phyloP scores from a whole-genome alignment of 495 filamentous ascomycete species.

The Annulohypoxylon nitens region DNA sequence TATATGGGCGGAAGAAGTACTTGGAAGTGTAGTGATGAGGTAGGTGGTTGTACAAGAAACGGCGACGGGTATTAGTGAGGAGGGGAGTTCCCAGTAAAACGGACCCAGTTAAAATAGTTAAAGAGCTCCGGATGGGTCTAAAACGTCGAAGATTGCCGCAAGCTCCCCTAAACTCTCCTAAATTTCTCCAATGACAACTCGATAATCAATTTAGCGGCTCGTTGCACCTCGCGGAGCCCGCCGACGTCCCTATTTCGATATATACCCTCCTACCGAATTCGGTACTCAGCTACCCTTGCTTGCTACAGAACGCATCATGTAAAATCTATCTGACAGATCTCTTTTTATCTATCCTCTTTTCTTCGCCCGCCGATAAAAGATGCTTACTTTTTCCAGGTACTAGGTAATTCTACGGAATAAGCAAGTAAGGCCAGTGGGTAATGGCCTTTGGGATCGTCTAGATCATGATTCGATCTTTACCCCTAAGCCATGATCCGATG shows the following conservation, averaged over 20 bases:
- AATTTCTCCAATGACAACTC: conserved; percentile 16
- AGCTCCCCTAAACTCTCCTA: conserved; percentile 35
- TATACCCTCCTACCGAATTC: conserved; percentile 40
- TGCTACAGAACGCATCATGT: background rate
- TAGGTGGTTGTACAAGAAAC: conserved; percentile 28
- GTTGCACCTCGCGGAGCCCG: conserved; percentile 44
- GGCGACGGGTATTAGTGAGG: conserved; percentile 15
- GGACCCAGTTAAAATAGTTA: conserved; percentile 30
- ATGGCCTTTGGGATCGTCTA: background rate
- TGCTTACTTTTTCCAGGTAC: background rate
- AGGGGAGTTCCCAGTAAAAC: conserved; percentile 44
- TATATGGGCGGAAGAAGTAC: background rate
- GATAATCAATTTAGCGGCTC: conserved; percentile 33
- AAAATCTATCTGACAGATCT: background rate
- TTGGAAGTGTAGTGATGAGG: conserved; percentile 15
- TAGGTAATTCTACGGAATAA: conserved; percentile 5
- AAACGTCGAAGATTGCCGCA: conserved; percentile 26
- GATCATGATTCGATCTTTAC: background rate
- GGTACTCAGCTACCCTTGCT: conserved; percentile 23
- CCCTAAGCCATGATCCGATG: background rate
- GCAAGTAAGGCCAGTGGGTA: background rate
- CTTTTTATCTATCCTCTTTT: background rate
- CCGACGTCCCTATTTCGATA: conserved; percentile 38
- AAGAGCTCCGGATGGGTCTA: conserved; percentile 33
- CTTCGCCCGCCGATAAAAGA: conserved; percentile 22